Percentiles rank a stretch among this genome's conserved stretches.
Conservation (phyloP, 139 green algal genomes). For the Chlorella sp. region DNA sequence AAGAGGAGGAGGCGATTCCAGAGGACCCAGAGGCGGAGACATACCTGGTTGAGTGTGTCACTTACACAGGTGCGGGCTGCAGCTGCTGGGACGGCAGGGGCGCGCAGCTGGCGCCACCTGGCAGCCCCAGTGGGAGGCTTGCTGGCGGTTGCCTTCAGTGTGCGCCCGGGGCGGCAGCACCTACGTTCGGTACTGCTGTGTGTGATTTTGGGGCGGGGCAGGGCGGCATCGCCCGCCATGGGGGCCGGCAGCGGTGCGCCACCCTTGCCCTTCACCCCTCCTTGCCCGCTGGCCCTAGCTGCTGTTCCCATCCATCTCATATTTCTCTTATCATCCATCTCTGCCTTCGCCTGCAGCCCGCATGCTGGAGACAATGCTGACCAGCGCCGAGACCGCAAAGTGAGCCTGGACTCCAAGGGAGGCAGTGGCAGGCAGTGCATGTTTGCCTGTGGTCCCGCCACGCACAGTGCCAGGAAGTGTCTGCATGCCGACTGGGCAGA, state of each 20-base stretch:
- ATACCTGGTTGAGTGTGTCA: conserved; percentile 75
- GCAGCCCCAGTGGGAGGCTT: not conserved
- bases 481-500: no score
- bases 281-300: not conserved
- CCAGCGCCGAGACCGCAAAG: conserved; percentile 54
- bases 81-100: not conserved
- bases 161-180: no score
- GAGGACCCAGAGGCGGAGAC: conserved; percentile 23
- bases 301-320: not conserved
- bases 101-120: not conserved
- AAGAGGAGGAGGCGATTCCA: conserved; percentile 13
- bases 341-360: conserved; percentile 65
- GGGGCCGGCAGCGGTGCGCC: no score
- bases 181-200: no score
- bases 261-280: no score
- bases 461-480: no score
- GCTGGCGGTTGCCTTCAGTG: no score
- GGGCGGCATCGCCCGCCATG: no score
- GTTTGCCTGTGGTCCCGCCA: no score
- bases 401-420: not conserved
- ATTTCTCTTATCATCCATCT: not conserved
- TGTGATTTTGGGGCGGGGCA: no score
- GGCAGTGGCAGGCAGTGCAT: no score
- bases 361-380: conserved; percentile 89
- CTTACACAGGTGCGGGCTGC: conserved; percentile 16